Base-by-base conservation (phyloP, 2,329 filamentous ascomycete genomes). In the Bretziella fagacearum region DNA sequence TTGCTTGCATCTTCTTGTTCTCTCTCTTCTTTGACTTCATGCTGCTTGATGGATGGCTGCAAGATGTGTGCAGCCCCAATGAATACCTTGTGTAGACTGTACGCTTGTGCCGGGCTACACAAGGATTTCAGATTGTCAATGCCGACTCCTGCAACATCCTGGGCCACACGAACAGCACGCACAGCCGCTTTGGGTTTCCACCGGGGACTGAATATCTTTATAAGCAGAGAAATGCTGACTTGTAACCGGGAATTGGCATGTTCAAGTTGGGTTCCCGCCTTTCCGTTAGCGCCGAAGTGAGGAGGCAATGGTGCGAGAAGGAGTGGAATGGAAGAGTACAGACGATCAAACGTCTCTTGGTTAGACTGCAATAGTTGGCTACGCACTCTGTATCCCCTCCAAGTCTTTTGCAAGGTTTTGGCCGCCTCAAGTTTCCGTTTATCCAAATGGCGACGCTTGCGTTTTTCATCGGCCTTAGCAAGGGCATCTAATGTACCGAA, bases 381-480 rank as follows among this genome's bases (percentile, higher is more conserved):
- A 55, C 87, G 74, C 50, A 66, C 68, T 48, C 61, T 69, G 60
- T 93, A 73, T 11, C 86, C 86, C 60, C 89, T 74, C 87, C 87
- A 96, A 61, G 73, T 67, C 54, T 75, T 73, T 60, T 96, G 91
- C 53, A 96, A 76, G 43, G 65, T 71, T 54, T 73, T 79, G 11
- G 77, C 75, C 3, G 87, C 84, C 56, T 79, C 81, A 43, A 87
- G 63, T 50, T 78, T 77, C 42, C 84, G 79, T 55, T 87, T 73
- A 57, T 96, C 86, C 44, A 77, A 76, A 56, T 94, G 84, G 54
- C 91, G 74, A 55, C 79, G 73, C 53, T 79, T 69, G 25, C 91
- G 79, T 55, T 95, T 86, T 55, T 86, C 84, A 58, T 95, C 85
- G 23, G 89, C 89, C 55, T 84, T 78, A 37, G 81, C 82, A 23